Evolutionary conservation across 164 flowering plant genomes (phyloP).

Genomic region (Kingdonia uniflora): DNA sequence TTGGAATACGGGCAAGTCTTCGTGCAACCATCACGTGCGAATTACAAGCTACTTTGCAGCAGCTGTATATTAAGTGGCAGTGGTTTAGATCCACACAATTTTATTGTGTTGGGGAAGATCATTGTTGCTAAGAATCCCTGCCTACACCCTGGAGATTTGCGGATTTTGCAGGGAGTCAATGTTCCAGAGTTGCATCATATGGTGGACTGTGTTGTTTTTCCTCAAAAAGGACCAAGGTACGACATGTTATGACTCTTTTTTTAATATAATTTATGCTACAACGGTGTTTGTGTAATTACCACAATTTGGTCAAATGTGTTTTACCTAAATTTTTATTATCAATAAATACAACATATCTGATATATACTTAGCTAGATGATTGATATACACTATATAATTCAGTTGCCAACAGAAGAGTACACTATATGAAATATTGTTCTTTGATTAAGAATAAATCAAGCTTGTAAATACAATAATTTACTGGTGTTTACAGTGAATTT

Average conservation of each 20-base stretch:
- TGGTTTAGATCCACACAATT: constrained; percentile 8
- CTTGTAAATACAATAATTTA: too few species aligned
- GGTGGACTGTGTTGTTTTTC: constrained; percentile 92
- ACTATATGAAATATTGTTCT: too few species aligned
- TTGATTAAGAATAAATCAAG: too few species aligned
- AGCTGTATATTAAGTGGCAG: neutral
- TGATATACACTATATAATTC: too few species aligned
- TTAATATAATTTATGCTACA: too few species aligned
- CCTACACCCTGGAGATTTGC: constrained; percentile 88
- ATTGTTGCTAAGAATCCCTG: constrained; percentile 91
- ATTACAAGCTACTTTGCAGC: constrained; percentile 8
- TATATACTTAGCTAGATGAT: too few species aligned
- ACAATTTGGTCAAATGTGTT: too few species aligned
- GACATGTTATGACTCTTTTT: neutral
- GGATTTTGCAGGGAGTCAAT: constrained; percentile 54
- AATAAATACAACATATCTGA: too few species aligned
- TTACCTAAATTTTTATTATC: too few species aligned
- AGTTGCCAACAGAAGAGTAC: too few species aligned
- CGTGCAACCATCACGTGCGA: constrained; percentile 46
- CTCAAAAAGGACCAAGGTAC: constrained; percentile 65
- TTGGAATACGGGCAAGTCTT: constrained; percentile 80
- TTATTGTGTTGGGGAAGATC: constrained; percentile 35
- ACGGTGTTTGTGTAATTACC: too few species aligned
- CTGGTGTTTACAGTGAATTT: too few species aligned
- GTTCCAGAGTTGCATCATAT: constrained; percentile 63